Evolutionary conservation across 257 asterid species (phyloP).

Genomic region (Rubia yunnanensis): DNA sequence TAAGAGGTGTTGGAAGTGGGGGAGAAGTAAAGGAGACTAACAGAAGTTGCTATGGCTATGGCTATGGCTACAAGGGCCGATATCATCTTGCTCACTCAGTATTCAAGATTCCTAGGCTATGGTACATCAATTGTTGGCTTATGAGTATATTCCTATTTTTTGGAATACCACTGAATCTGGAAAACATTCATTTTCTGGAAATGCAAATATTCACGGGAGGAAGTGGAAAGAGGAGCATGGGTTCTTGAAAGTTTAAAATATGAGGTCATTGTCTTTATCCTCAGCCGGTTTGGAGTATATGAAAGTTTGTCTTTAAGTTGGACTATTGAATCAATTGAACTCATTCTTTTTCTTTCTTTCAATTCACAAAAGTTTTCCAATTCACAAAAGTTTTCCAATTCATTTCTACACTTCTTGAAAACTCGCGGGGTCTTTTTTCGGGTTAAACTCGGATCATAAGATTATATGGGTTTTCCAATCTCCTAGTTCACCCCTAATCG

Average conservation of each 20-base stretch:
- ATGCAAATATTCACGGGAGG: background rate
- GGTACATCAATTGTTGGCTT: background rate
- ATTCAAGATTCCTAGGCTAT: background rate
- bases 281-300: background rate
- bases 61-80: slow-evolving; percentile 27
- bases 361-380: too few relatives aligned
- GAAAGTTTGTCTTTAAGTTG: too few relatives aligned
- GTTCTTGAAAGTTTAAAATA: slow-evolving; percentile 1
- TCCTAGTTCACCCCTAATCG: too few relatives aligned
- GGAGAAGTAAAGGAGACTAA: slow-evolving; percentile 21
- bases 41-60: slow-evolving; percentile 29
- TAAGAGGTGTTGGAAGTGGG: slow-evolving; percentile 24
- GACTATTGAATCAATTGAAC: too few relatives aligned
- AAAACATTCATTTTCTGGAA: background rate
- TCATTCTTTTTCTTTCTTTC: too few relatives aligned
- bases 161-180: background rate
- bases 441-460: too few relatives aligned
- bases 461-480: too few relatives aligned
- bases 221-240: background rate
- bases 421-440: too few relatives aligned
- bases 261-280: background rate
- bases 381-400: too few relatives aligned
- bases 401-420: too few relatives aligned
- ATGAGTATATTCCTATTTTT: background rate
- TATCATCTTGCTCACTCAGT: slow-evolving; percentile 14